Evolutionary conservation across 2,329 filamentous ascomycete species (phyloP), one percentile per base, ranked within the genome.

Genomic region (Fusarium sp.): DNA sequence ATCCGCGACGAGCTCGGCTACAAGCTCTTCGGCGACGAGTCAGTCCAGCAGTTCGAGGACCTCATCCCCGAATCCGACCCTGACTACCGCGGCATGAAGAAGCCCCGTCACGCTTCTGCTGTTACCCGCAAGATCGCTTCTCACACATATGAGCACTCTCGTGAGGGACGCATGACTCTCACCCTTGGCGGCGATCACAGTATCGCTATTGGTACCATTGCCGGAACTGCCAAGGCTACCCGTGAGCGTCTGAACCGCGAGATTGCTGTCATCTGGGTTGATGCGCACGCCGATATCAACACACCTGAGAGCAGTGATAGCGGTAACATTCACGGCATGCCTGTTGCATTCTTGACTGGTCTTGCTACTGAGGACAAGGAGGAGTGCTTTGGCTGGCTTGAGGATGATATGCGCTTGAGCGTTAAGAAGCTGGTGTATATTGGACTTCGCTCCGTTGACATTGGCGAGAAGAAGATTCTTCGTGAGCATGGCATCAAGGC

Each of bases 251-350:
- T 97, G 60, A 88, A 84, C 42, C 86, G 91, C 56, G 95, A 98
- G 74, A 90, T 97, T 66, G 96, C 94, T 14, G 93, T 99, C 58
- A 96, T 99, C 78, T 99, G 96, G 96, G 96, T 99, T 31, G 96
- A 99, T 80, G 96, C 96, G 25, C 96, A 99, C 80, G 91, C 95
- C 54, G 96, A 99, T 80, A 97, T 99, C 84, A 99, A 99, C 83
- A 94, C 92, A 2, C 96, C 95, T 52, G 94, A 98, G 86, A 91
- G 88, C 46, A 95, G 91, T 69, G 91, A 87, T 40, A 96, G 91
- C 71, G 96, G 96, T 33, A 98, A 98, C 81, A 91, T 99, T 67
- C 96, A 99, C 81, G 96, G 96, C 72, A 99, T 99, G 96, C 96
- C 96, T 4, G 92, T 98, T 36, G 89, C 93, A 5, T 99, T 98